phyloP scores from a whole-genome alignment of 2,329 filamentous ascomycete genomes.

The Davidsoniella neocaledoniae region DNA sequence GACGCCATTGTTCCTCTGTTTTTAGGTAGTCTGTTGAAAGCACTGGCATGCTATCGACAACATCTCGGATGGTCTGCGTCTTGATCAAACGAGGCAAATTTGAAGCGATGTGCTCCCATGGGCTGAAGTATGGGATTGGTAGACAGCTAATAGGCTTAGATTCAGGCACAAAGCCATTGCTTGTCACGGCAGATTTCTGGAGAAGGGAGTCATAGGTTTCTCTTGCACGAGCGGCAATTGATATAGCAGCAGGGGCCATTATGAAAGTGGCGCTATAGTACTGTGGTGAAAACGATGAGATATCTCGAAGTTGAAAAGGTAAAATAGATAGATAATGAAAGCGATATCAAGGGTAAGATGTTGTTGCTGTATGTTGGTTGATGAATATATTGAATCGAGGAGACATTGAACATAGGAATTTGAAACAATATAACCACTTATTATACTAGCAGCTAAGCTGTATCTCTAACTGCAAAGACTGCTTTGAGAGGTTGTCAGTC shows the following conservation, averaged over 20 bases:
- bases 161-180: slow-evolving; percentile 75
- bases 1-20: slow-evolving; percentile 76
- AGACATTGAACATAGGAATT: no score
- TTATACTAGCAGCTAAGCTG: no score
- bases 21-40: slow-evolving; percentile 68
- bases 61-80: slow-evolving; percentile 62
- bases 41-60: slow-evolving; percentile 65
- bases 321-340: no score
- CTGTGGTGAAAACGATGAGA: no score
- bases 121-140: slow-evolving; percentile 79
- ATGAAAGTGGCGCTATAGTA: no score
- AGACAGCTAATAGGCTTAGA: slow-evolving; percentile 63
- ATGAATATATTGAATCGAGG: no score
- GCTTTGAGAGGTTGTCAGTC: no score
- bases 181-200: slow-evolving; percentile 18
- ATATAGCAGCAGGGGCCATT: neutral
- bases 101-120: slow-evolving; percentile 74
- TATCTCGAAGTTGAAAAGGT: no score
- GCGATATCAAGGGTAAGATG: no score
- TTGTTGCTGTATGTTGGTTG: no score
- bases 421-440: no score
- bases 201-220: neutral
- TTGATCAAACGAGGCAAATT: slow-evolving; percentile 79
- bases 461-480: no score
- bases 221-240: neutral